Conservation (phyloP, 2,329 filamentous ascomycete species). For the Epichloe gansuensis region DNA sequence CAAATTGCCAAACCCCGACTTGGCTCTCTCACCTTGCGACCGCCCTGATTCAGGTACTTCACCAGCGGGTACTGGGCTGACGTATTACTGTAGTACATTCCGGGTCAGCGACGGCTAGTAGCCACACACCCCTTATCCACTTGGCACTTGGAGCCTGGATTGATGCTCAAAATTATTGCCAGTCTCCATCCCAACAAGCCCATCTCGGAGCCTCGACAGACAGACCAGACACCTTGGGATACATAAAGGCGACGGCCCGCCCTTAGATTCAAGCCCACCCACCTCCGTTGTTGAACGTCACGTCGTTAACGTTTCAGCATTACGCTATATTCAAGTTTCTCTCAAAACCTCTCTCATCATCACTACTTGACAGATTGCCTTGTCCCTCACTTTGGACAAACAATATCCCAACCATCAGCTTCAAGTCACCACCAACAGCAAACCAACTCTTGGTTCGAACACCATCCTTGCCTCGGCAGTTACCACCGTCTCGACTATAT, state of each 20-base stretch:
- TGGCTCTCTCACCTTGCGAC: not conserved
- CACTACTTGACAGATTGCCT: not conserved
- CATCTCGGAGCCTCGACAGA: not conserved
- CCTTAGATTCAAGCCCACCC: slow-evolving; percentile 5
- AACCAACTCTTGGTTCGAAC: not conserved
- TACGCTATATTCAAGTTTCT: not conserved
- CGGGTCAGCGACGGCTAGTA: not conserved
- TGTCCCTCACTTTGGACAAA: not conserved
- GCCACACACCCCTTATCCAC: not conserved
- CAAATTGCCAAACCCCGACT: not conserved
- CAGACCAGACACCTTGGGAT: slow-evolving; percentile 11
- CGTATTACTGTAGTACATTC: not conserved
- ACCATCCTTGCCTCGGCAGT: not conserved
- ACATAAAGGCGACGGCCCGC: slow-evolving; percentile 19
- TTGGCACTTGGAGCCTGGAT: slow-evolving; percentile 2
- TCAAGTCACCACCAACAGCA: not conserved
- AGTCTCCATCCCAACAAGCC: slow-evolving; percentile 8
- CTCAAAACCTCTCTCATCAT: not conserved
- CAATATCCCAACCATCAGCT: too few species aligned
- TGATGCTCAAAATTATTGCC: slow-evolving; percentile 16
- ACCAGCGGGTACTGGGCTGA: slow-evolving; percentile 5
- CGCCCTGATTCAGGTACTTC: slow-evolving; percentile 8
- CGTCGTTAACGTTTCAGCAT: not conserved
- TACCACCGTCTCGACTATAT: not conserved
- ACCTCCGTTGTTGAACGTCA: not conserved